Percentiles rank a stretch among this genome's conserved stretches.
Conservation (phyloP, 441 rosid genomes). For the Geranium incanum region DNA sequence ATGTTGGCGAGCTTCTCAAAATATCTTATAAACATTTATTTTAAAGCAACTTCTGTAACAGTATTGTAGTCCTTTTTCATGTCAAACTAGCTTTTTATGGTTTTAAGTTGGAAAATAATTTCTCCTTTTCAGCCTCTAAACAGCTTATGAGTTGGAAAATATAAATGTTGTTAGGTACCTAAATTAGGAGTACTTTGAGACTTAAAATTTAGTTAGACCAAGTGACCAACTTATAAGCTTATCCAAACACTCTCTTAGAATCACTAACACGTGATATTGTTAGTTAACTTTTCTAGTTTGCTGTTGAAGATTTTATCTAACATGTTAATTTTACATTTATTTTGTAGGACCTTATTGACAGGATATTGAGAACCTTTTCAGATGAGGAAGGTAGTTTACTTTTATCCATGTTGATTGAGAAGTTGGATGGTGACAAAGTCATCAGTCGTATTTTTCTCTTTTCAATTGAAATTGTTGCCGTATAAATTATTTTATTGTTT, state of each 20-base stretch:
- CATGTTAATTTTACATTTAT: slow-evolving; percentile 14
- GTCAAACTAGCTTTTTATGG: neutral
- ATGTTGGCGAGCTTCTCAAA: neutral
- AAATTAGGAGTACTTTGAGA: neutral
- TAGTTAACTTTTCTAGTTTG: neutral
- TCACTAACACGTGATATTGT: neutral
- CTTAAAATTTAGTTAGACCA: neutral
- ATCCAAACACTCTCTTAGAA: neutral
- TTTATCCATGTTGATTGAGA: slow-evolving; percentile 5
- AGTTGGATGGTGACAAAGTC: neutral
- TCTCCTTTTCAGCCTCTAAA: neutral
- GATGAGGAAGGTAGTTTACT: slow-evolving; percentile 60
- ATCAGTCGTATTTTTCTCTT: neutral
- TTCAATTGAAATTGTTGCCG: neutral
- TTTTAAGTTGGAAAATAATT: neutral
- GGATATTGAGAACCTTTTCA: slow-evolving; percentile 60
- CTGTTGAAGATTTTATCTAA: neutral
- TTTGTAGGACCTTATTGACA: slow-evolving; percentile 79
- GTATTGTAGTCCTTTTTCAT: neutral
- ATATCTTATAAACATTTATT: neutral
- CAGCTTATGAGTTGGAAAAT: neutral
- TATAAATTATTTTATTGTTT: neutral
- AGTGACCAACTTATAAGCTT: neutral
- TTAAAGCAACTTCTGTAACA: neutral
- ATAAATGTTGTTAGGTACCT: no score